phyloP scores from a whole-genome alignment of 495 filamentous ascomycete genomes.

The Patellaria atrata region DNA sequence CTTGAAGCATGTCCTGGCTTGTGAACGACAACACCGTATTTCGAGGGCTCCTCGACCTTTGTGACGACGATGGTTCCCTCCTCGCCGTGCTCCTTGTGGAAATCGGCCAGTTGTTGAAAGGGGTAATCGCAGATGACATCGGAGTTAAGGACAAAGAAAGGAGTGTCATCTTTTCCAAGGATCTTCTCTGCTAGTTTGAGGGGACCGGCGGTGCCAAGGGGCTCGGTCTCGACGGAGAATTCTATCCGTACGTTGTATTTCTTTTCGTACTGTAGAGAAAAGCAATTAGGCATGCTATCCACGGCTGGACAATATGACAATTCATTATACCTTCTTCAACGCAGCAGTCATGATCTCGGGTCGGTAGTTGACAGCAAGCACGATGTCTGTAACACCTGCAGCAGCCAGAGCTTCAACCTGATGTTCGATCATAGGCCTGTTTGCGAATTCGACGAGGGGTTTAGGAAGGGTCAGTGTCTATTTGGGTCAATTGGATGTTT shows the following conservation, averaged over 20 bases:
- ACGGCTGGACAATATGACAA: too few relatives aligned
- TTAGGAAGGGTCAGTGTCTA: conserved; percentile 96
- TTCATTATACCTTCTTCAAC: conserved; percentile 61
- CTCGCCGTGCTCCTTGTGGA: conserved; percentile 82
- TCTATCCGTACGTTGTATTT: conserved; percentile 86
- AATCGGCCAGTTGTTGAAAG: conserved; percentile 73
- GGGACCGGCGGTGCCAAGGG: conserved; percentile 88
- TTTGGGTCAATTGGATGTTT: conserved; percentile 4
- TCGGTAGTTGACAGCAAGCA: conserved; percentile 95
- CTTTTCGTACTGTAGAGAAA: conserved; percentile 57
- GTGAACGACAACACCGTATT: conserved; percentile 98
- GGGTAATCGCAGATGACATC: conserved; percentile 98
- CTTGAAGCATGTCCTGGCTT: conserved; percentile 82
- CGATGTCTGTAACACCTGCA: conserved; percentile 94
- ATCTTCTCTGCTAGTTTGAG: conserved; percentile 92
- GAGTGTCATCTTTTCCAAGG: conserved; percentile 79
- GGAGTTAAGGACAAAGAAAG: conserved; percentile 98
- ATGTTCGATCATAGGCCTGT: conserved; percentile 98
- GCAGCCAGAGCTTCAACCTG: conserved; percentile 91
- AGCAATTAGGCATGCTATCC: neutral
- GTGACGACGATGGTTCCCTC: conserved; percentile 99
- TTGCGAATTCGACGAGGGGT: conserved; percentile 93
- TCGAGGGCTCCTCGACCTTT: conserved; percentile 97
- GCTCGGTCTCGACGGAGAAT: conserved; percentile 92
- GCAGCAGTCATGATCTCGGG: conserved; percentile 84